Conservation (phyloP, 169 alveolate species). For the Plasmodium inui region DNA sequence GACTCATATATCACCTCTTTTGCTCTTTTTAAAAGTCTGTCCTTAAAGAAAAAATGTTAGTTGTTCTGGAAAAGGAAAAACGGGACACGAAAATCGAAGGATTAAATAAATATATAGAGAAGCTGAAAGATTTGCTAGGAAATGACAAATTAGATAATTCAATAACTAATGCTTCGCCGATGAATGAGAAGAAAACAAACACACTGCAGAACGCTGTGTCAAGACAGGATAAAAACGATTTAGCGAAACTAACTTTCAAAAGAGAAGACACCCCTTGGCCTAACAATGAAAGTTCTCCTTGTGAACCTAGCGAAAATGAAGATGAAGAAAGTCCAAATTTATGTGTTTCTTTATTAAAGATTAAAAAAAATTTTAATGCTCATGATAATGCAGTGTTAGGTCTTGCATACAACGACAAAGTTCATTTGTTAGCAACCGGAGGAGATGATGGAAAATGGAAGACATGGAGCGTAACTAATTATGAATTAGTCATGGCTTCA, state of each 20-base stretch:
- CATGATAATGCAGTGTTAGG: slow-evolving; percentile 69
- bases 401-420: slow-evolving; percentile 59
- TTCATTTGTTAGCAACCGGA: slow-evolving; percentile 73
- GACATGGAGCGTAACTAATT: slow-evolving; percentile 71
- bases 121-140: slow-evolving; percentile 57
- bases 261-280: slow-evolving; percentile 76
- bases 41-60: slow-evolving; percentile 65
- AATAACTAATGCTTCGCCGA: slow-evolving; percentile 15
- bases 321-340: slow-evolving; percentile 16
- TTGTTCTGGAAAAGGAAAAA: slow-evolving; percentile 61
- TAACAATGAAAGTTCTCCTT: slow-evolving; percentile 50
- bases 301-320: slow-evolving; percentile 46
- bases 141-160: slow-evolving; percentile 30
- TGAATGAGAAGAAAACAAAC: slow-evolving; percentile 3
- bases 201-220: slow-evolving; percentile 13
- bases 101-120: slow-evolving; percentile 58
- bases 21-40: slow-evolving; percentile 42
- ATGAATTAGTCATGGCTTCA: slow-evolving; percentile 75
- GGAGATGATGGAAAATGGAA: slow-evolving; percentile 76
- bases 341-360: slow-evolving; percentile 49
- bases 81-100: slow-evolving; percentile 71
- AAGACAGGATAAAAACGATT: slow-evolving; percentile 53
- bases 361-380: slow-evolving; percentile 73
- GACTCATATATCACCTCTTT: neutral
- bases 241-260: slow-evolving; percentile 30